These are phyloP conservation scores for Eutypella sp. DNA, from an alignment of 2,329 filamentous ascomycete species.

Conservation along the genomic window DNA sequence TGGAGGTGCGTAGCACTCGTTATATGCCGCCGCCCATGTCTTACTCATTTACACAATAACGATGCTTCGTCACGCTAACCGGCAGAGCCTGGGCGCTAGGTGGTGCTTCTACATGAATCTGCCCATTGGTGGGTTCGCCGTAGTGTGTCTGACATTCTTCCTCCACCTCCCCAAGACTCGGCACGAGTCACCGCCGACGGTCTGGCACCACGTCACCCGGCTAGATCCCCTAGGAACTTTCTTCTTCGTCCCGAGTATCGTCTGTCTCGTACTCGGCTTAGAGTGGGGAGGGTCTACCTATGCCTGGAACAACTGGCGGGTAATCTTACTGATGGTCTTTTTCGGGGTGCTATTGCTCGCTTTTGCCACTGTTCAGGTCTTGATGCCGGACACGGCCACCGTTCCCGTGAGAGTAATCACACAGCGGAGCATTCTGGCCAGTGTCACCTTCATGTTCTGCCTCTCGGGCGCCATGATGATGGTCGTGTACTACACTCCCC, in stretches of 20 bases:
- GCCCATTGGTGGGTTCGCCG: slow-evolving; percentile 47
- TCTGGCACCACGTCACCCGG: slow-evolving; percentile 41
- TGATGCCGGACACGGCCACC: slow-evolving; percentile 51
- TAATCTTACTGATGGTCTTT: slow-evolving; percentile 49
- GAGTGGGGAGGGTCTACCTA: slow-evolving; percentile 55
- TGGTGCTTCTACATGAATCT: slow-evolving; percentile 58
- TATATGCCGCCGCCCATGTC: no score
- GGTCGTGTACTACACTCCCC: slow-evolving; percentile 47
- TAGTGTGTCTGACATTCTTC: slow-evolving; percentile 44
- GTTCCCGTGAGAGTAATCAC: slow-evolving; percentile 50
- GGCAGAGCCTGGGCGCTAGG: slow-evolving; percentile 16
- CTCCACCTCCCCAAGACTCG: slow-evolving; percentile 35
- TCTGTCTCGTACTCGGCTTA: slow-evolving; percentile 57
- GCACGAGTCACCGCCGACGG: slow-evolving; percentile 11
- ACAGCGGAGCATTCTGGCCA: slow-evolving; percentile 49
- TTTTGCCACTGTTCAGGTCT: slow-evolving; percentile 48
- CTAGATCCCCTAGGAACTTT: slow-evolving; percentile 53
- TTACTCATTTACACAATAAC: no score
- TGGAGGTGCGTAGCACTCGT: slow-evolving; percentile 44
- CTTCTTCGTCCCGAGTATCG: slow-evolving; percentile 54
- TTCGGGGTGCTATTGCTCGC: slow-evolving; percentile 41
- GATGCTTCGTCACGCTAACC: background rate
- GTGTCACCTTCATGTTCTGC: slow-evolving; percentile 26
- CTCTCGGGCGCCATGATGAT: slow-evolving; percentile 45
- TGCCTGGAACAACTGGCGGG: slow-evolving; percentile 46